Evolutionary conservation across 2,329 filamentous ascomycete genomes (phyloP), one percentile per base, ranked within the genome.

Genomic region (Talaromyces sp.): DNA sequence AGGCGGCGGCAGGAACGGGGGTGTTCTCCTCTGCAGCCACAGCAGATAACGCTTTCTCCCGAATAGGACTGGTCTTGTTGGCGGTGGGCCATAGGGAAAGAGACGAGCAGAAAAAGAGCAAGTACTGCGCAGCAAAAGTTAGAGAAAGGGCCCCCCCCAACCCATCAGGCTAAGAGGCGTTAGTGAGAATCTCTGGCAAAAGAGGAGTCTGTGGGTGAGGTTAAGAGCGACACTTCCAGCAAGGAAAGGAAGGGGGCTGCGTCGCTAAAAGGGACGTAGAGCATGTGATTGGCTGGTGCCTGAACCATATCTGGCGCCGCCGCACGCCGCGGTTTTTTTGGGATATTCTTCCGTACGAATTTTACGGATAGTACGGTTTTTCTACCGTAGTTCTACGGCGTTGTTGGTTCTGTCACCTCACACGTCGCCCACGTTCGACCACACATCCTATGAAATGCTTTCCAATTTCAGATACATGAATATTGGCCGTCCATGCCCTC

Each of bases 201-300:
- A 27, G 22, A 27, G 22, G 27, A 52, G 49, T 52, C 49, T 33
- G 49, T 52, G 49, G 49, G 49, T 11, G 61, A 58, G 61, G 41
- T 22, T 9, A 41, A 58, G 35, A 58, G 41, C 31, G 50, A 47
- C 19, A 49, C 47, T 31, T 13, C 19, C 47, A 56, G 60, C 47
- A 54, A 43, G 39, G 49, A 62, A 62, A 54, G n/a, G 50, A 41
- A 63, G 61, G 61, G 61, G 61, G 37, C 37, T 39, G 17, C 25
- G 25, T 7, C 37, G 37, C 61, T 62, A n/a, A 41, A 35, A 27
- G 25, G 22, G 37, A 19, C 7, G 0, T 1, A 0, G 2, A 6
- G 8, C 33, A 49, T 13, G 3, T 59, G 43, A 64, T 64, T 64
- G 62, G 62, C 1, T 17, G 31, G 62, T 64, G 5, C 62, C 62